A percentile compares a stretch with the other conserved stretches of the same genome.
Conservation (phyloP, 768 basidiomycete genomes). For the Boletus subcaerulescens region DNA sequence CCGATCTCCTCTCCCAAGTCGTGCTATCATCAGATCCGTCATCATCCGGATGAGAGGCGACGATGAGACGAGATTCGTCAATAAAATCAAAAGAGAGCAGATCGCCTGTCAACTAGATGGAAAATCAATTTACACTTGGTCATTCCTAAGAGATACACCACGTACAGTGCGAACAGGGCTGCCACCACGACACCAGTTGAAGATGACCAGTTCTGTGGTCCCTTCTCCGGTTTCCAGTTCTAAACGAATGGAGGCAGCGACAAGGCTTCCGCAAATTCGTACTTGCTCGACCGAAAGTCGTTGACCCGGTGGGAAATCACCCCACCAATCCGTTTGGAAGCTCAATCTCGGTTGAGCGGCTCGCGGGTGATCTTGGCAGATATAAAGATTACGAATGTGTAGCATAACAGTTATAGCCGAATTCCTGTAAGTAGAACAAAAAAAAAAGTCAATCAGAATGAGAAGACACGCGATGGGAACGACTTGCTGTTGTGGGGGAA, state of each 20-base stretch:
- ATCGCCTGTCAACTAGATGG: constrained; percentile 26
- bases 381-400: constrained; percentile 54
- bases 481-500: constrained; percentile 28
- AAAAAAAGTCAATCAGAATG: not conserved
- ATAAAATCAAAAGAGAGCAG: constrained; percentile 31
- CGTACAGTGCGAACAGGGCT: constrained; percentile 28
- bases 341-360: constrained; percentile 32
- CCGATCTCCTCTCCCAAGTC: constrained; percentile 27
- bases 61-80: constrained; percentile 24
- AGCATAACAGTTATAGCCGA: constrained; percentile 30
- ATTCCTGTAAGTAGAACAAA: constrained; percentile 20
- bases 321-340: constrained; percentile 36
- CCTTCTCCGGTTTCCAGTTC: constrained; percentile 33
- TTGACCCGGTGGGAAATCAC: constrained; percentile 30
- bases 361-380: constrained; percentile 52
- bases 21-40: constrained; percentile 31
- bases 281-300: constrained; percentile 30
- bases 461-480: not conserved
- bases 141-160: not conserved
- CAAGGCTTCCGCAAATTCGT: constrained; percentile 26
- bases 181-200: constrained; percentile 30
- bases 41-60: constrained; percentile 31
- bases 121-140: not conserved
- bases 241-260: constrained; percentile 27
- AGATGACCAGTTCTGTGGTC: constrained; percentile 28